Evolutionary conservation across 352 stramenopile species (phyloP), one percentile per base, ranked within the genome.

Genomic region (Globisporangium alternatum): DNA sequence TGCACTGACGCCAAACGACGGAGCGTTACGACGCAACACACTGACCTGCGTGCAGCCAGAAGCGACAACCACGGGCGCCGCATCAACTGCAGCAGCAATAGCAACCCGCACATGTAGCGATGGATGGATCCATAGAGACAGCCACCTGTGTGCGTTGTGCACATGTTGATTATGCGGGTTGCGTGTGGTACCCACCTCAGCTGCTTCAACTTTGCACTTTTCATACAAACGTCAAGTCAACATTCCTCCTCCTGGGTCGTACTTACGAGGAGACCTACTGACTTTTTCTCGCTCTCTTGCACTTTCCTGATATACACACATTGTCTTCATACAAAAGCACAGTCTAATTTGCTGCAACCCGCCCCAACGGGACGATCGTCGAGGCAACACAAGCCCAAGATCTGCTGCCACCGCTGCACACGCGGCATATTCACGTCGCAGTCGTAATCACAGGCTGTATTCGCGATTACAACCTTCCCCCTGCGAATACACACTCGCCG

Each of bases 401-500:
- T 45, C 31, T 15, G 51, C 25, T 28, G 25, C 25, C 25, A 2
- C 25, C 25, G 25, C 25, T 41, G 9, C 35, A 41, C 45, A 21
- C 6, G 51, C 6, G 21, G 35, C 31, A 45, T 58, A 28, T 45
- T 31, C 52, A 28, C 10, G 22, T 8, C 17, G 19, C 13, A 12
- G 21, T 58, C 52, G 52, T 58, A 58, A 58, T 58, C 52, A 45
- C 52, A n/a, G 5, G n/a, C 31, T 10, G 52, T 31, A 25, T 45
- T 45, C 31, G 4, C 10, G 52, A 58, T 58, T 45, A 45, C n/a
- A 22, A 17, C 19, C 37, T 15, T 13, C 3, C 37, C 10, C 37
- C 37, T 5, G 25, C 25, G 25, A 28, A 28, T 28, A 28, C 25
- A 28, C 25, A 28, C 25, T 28, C 25, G 25, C 25, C 25, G 25